Base-by-base conservation (phyloP, 176 grass and related monocot genomes). In the Calamus simplicifolius region DNA sequence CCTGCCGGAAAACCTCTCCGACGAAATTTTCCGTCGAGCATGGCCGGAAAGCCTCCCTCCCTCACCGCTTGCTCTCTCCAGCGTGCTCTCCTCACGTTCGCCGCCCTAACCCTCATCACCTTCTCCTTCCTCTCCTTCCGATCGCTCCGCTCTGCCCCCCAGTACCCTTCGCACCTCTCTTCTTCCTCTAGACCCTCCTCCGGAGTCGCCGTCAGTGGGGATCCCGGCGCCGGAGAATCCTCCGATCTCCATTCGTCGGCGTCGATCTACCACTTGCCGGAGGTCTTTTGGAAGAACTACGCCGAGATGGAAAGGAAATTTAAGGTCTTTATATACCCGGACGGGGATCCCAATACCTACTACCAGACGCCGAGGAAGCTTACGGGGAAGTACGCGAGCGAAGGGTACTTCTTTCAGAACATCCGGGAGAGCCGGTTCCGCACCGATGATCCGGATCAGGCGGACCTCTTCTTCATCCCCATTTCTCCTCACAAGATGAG, bases 391-490 rank as follows among this genome's bases (percentile, higher is more conserved):
- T 98, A 98, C 79, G 62, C 83, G 18, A 92, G 93, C 16, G 93
- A 98, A 82, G 93, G 88, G 2, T 92, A 92, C 79, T 98, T 98
- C 84, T 91, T 98, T 70, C 84, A 98, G 79, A 98, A 98, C 73
- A 92, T 92, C 57, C 75, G 93, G 27, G 84, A 98, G 66, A 85
- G 79, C 66, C 69, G 77, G 19, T 92, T 98, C 51, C 78, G 69
- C 31, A 92, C 84, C 16, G 31, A 92, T 0, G 76, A 89, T 67
- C 93, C 93, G 16, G 73, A 79, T 6, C 26, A 58, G 67, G 84
- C 93, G 57, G 62, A 85, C 75, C 76, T 98, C 62, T 92, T 92
- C 69, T 98, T 98, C 63, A 81, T 98, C 8, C 93, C 87, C 49
- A 73, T 92, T 30, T 98, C 93, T 21, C 74, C 81, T 10, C 93